phyloP scores from a whole-genome alignment of 108 stramenopile species.

The Skeletonema costatum region DNA sequence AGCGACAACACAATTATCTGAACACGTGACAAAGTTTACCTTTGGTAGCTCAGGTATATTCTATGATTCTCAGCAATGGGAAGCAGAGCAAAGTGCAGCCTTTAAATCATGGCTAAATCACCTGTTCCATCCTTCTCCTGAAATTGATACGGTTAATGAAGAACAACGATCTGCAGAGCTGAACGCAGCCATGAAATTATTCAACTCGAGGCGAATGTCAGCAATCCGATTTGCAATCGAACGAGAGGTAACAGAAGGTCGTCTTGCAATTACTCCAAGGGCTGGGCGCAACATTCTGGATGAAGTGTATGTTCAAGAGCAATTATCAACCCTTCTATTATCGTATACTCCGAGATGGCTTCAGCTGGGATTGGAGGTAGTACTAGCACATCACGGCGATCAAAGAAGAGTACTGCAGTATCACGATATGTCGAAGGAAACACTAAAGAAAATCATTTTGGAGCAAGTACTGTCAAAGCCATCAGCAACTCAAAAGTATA shows the following conservation, averaged over 20 bases:
- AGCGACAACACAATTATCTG: background rate
- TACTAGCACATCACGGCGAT: constrained; percentile 75
- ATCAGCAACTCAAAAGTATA: constrained; percentile 62
- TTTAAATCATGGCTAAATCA: constrained; percentile 88
- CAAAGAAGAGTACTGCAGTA: constrained; percentile 23
- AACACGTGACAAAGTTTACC: background rate
- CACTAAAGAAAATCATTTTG: constrained; percentile 64
- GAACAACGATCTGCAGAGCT: constrained; percentile 28
- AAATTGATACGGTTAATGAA: background rate
- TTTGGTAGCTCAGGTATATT: background rate
- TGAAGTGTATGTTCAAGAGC: constrained; percentile 73
- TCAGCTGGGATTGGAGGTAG: constrained; percentile 84
- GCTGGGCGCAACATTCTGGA: constrained; percentile 84
- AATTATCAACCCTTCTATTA: constrained; percentile 71
- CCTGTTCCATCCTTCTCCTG: constrained; percentile 50
- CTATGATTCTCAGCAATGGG: constrained; percentile 51
- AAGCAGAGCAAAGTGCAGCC: constrained; percentile 69
- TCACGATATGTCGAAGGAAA: constrained; percentile 36
- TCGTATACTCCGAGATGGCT: constrained; percentile 93
- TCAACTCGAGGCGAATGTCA: constrained; percentile 49
- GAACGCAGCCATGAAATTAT: constrained; percentile 41
- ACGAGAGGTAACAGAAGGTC: constrained; percentile 71
- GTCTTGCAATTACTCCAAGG: constrained; percentile 62
- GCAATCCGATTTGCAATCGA: constrained; percentile 47
- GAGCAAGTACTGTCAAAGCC: constrained; percentile 77